phyloP scores from a whole-genome alignment of 1,284 basidiomycete species.

The Anthracocystis setariae region DNA sequence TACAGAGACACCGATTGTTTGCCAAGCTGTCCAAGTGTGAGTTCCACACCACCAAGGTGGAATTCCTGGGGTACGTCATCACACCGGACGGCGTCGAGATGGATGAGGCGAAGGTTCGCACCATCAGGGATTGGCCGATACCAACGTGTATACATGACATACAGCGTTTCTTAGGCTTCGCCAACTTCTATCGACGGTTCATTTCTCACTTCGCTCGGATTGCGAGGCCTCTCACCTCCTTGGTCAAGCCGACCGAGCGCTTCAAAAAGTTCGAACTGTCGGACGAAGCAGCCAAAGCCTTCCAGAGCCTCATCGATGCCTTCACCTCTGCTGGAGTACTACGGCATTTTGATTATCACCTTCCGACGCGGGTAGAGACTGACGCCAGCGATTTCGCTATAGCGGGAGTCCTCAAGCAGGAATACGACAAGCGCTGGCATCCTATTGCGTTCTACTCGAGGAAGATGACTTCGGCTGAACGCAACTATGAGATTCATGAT shows the following conservation, averaged over 20 bases:
- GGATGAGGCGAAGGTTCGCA: conserved; percentile 69
- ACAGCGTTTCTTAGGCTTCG: conserved; percentile 69
- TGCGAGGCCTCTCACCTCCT: conserved; percentile 60
- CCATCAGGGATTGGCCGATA: conserved; percentile 69
- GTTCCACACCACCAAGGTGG: conserved; percentile 27
- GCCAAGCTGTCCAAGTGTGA: conserved; percentile 20
- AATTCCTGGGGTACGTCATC: conserved; percentile 70
- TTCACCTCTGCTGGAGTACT: conserved; percentile 12
- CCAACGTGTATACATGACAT: conserved; percentile 66
- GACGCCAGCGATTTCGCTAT: conserved; percentile 21
- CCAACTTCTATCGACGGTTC: conserved; percentile 70
- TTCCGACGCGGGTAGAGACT: conserved; percentile 11
- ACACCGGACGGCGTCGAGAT: conserved; percentile 66
- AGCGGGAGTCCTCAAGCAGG: conserved; percentile 12
- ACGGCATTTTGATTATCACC: conserved; percentile 6
- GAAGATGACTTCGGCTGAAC: conserved; percentile 37
- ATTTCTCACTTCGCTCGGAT: conserved; percentile 69
- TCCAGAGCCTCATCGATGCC: conserved; percentile 12
- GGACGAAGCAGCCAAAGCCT: background rate
- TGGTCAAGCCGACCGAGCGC: conserved; percentile 27
- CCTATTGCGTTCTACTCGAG: conserved; percentile 20
- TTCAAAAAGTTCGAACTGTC: conserved; percentile 4
- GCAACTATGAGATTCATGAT: conserved; percentile 28
- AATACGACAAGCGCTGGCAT: conserved; percentile 13
- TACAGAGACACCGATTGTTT: conserved; percentile 51